phyloP scores from a whole-genome alignment of 371 early-diverging fungal species.

The Mucor saturninus region DNA sequence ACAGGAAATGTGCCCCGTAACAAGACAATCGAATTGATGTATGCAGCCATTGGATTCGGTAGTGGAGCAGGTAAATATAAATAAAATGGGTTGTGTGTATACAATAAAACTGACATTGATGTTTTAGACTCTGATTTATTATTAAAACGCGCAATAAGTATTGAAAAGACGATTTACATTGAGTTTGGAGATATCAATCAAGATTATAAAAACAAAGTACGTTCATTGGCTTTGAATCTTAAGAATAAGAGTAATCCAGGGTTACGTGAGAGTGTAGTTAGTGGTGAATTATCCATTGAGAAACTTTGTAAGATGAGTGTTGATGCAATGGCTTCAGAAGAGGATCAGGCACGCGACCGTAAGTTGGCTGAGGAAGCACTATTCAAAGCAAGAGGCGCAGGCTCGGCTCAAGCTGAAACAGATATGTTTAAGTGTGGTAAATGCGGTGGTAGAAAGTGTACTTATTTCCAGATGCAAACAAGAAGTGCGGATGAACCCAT shows the following conservation, averaged over 20 bases:
- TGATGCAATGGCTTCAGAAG: conserved; percentile 90
- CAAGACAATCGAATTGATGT: conserved; percentile 84
- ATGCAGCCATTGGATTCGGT: conserved; percentile 77
- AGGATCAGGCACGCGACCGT: conserved; percentile 73
- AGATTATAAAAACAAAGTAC: conserved; percentile 81
- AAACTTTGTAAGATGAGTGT: conserved; percentile 82
- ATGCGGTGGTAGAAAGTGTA: conserved; percentile 88
- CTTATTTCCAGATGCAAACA: conserved; percentile 93
- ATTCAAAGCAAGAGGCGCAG: conserved; percentile 83
- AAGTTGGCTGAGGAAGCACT: conserved; percentile 76
- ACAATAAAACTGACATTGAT: not conserved
- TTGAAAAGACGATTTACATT: conserved; percentile 72
- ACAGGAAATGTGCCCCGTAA: conserved; percentile 81
- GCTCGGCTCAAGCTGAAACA: conserved; percentile 82
- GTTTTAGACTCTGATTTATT: conserved; percentile 65
- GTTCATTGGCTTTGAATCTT: conserved; percentile 82
- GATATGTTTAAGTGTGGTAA: conserved; percentile 96
- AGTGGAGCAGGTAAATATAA: conserved; percentile 64
- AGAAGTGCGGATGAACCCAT: conserved; percentile 99
- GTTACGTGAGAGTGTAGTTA: conserved; percentile 74
- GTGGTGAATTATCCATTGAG: conserved; percentile 66
- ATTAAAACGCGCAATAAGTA: conserved; percentile 61
- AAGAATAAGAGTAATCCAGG: conserved; percentile 84
- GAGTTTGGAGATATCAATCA: conserved; percentile 55
- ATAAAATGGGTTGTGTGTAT: not conserved